Evolutionary conservation across 202 grass and related monocot species (phyloP).

Genomic region (Panicum hallii): DNA sequence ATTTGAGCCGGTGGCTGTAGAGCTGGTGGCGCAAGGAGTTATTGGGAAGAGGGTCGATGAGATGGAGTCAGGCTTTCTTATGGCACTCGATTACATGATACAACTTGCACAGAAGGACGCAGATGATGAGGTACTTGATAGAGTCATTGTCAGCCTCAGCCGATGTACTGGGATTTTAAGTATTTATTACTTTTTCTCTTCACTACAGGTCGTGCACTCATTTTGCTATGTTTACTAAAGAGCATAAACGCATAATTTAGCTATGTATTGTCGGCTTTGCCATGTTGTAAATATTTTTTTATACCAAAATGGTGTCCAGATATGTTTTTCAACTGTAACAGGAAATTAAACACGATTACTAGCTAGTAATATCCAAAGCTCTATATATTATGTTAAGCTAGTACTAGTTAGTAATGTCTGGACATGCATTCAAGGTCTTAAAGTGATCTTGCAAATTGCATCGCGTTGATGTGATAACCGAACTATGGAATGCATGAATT

Average conservation of each 20-base stretch:
- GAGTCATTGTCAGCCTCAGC: slow-evolving; percentile 23
- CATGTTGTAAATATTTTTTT: neutral
- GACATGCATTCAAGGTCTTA: slow-evolving; percentile 9
- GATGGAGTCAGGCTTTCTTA: slow-evolving; percentile 96
- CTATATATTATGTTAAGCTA: neutral
- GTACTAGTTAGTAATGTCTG: neutral
- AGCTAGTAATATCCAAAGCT: neutral
- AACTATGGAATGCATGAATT: slow-evolving; percentile 7
- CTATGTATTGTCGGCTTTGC: slow-evolving; percentile 13
- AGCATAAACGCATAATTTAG: neutral
- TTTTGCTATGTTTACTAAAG: slow-evolving; percentile 21
- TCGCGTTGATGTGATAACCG: neutral
- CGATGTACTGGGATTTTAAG: slow-evolving; percentile 23
- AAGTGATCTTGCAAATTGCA: neutral
- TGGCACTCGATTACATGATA: slow-evolving; percentile 98
- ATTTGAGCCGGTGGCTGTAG: slow-evolving; percentile 68
- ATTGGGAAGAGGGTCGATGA: slow-evolving; percentile 96
- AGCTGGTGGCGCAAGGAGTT: slow-evolving; percentile 84
- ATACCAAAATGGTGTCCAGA: neutral
- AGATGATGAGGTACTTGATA: slow-evolving; percentile 72
- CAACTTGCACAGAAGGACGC: slow-evolving; percentile 74
- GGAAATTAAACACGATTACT: slow-evolving; percentile 26
- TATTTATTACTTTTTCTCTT: neutral
- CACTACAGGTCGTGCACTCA: neutral
- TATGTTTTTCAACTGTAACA: neutral